Evolutionary conservation across 257 asterid species (phyloP).

Genomic region (Solanum acaule): DNA sequence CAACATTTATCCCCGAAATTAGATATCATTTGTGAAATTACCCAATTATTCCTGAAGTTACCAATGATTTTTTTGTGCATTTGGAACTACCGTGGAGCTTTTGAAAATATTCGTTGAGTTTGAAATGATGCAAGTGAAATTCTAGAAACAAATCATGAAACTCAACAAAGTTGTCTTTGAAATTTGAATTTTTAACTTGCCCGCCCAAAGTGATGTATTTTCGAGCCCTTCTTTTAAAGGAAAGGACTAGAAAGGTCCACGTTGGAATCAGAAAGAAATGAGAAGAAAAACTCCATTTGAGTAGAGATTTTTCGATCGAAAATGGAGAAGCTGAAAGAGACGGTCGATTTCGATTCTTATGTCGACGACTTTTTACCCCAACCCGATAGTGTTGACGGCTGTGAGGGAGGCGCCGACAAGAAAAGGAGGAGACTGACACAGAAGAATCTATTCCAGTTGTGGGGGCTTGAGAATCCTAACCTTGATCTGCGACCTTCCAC

Average conservation of each 20-base stretch:
- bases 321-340: not conserved
- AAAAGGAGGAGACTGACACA: constrained; percentile 2
- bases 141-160: not conserved
- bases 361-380: not conserved
- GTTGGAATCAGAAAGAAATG: not conserved
- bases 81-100: not conserved
- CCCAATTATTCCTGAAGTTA: not conserved
- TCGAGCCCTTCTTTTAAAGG: not conserved
- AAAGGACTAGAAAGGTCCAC: not conserved
- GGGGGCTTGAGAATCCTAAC: constrained; percentile 2
- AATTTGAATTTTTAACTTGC: not conserved
- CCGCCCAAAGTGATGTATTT: not conserved
- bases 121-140: not conserved
- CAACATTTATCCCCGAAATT: not conserved
- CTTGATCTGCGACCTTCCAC: not conserved
- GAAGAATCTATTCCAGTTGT: constrained; percentile 15
- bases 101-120: not conserved
- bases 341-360: not conserved
- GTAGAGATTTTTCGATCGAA: not conserved
- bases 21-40: not conserved
- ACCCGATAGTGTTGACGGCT: not conserved
- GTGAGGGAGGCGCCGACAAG: not conserved
- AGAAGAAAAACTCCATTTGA: not conserved
- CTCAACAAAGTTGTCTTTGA: not conserved
- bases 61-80: not conserved